phyloP scores from a whole-genome alignment of 441 rosid species.

The Gossypium davidsonii region DNA sequence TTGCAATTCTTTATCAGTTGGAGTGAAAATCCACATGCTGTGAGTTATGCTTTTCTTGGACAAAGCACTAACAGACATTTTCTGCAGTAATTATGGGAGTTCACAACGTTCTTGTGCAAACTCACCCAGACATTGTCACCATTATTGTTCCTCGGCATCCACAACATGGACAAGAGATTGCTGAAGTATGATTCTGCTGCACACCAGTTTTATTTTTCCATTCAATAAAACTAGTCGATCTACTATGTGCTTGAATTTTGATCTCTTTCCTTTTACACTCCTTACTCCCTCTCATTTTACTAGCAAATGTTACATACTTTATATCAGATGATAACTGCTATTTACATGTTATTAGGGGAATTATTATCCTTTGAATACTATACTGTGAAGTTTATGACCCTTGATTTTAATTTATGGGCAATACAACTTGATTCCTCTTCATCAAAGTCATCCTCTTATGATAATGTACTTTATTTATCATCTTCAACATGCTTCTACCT shows the following conservation, averaged over 20 bases:
- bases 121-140: conserved; percentile 50
- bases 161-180: conserved; percentile 61
- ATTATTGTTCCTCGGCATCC: conserved; percentile 85
- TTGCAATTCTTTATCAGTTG: conserved; percentile 3
- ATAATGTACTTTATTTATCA: not conserved
- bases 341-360: not conserved
- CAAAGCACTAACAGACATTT: conserved; percentile 1
- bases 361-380: not conserved
- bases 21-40: not conserved
- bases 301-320: not conserved
- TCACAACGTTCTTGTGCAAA: conserved; percentile 48
- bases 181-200: conserved; percentile 45
- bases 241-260: not conserved
- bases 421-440: not conserved
- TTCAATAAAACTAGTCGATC: not conserved
- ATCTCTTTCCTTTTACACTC: not conserved
- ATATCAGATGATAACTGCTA: not conserved
- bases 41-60: conserved; percentile 12
- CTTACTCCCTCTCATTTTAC: not conserved
- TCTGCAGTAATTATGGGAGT: conserved; percentile 67
- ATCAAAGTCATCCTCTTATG: not conserved
- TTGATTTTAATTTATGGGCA: not conserved
- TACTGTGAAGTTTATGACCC: not conserved
- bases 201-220: conserved; percentile 4
- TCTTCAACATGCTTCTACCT: not conserved